A percentile compares a stretch with the other conserved stretches of the same genome.
phyloP scores from a whole-genome alignment of 2,329 filamentous ascomycete species.

The Aureobasidium subglaciale region DNA sequence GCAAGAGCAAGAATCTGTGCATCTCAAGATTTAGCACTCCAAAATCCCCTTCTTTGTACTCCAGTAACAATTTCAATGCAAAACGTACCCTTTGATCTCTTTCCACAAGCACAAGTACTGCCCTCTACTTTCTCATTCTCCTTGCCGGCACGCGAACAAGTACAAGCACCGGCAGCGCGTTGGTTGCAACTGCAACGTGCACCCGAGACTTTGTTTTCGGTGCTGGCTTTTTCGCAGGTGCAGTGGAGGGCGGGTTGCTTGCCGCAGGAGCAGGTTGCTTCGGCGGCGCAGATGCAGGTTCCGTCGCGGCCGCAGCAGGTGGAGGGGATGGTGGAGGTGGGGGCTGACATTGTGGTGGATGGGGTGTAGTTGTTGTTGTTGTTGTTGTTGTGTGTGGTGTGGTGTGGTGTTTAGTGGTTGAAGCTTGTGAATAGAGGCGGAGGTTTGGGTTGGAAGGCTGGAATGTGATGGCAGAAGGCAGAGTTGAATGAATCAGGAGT shows the following conservation, averaged over 20 bases:
- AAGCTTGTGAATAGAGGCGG: background rate
- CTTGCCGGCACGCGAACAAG: slow-evolving; percentile 61
- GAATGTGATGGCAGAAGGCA: background rate
- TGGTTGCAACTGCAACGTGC: slow-evolving; percentile 75
- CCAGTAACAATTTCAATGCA: too few species aligned
- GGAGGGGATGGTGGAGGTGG: slow-evolving; percentile 36
- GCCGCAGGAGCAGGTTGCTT: slow-evolving; percentile 76
- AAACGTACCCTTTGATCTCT: slow-evolving; percentile 60
- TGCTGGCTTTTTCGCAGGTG: slow-evolving; percentile 67
- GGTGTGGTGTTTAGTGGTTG: background rate
- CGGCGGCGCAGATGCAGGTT: slow-evolving; percentile 45
- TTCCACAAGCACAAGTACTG: slow-evolving; percentile 67
- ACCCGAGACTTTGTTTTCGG: slow-evolving; percentile 68
- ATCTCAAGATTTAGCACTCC: background rate
- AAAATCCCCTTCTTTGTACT: too few species aligned
- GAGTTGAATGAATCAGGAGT: background rate
- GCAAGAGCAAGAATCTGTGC: slow-evolving; percentile 53
- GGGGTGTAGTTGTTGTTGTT: too few species aligned
- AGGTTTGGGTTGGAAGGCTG: background rate
- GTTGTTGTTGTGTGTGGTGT: too few species aligned
- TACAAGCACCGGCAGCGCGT: slow-evolving; percentile 72
- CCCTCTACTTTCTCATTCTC: slow-evolving; percentile 62
- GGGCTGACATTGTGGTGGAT: slow-evolving; percentile 37
- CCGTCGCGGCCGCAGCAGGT: slow-evolving; percentile 54
- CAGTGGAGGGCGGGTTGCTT: slow-evolving; percentile 81